Evolutionary conservation across 2,329 filamentous ascomycete genomes (phyloP), one percentile per base, ranked within the genome.

Genomic region (Rhinocladiella similis): DNA sequence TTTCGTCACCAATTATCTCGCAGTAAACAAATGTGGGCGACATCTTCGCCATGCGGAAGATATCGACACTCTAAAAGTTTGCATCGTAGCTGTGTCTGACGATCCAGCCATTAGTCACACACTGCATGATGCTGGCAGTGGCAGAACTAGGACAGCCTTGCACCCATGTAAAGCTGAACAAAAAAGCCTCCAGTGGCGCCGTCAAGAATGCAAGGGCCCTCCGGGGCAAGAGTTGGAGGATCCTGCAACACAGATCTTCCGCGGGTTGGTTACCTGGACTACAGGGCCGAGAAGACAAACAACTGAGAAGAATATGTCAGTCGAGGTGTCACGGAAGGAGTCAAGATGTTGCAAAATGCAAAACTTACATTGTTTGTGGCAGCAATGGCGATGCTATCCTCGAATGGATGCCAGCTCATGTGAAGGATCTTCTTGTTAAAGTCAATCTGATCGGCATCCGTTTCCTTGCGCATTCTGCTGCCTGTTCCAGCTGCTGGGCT

Each of bases 351-450:
- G 29, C 29, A 29, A 20, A 2, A n/a, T 36, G 46, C 35, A 27
- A 46, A 43, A 81, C 93, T 88, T 78, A 97, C 94, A 77, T 99
- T 99, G 82, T 99, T 99, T 63, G 94, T 99, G 59, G 94, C 94
- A 66, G 94, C 94, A 80, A 99, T 99, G 56, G 94, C 94, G 77
- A 99, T 99, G 78, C 93, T 97, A 78, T 99, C 93, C 77, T 99
- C 94, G 69, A 95, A 97, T 47, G 94, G 94, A 85, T 99, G 94
- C 94, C 94, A 99, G 78, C 93, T 97, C 94, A 99, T 99, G 75
- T 99, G 94, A 71, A 99, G 74, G 68, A 99, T 99, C 84, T 99
- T 99, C 84, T 97, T 99, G 83, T 97, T 97, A 77, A 97, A 99
- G 76, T 99, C 94, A 75, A 97, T 97, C 78, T 97, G 93, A 74